Percentiles rank a stretch among this genome's conserved stretches.
phyloP scores from a whole-genome alignment of 108 stramenopile genomes.

The Craspedostauros australis region DNA sequence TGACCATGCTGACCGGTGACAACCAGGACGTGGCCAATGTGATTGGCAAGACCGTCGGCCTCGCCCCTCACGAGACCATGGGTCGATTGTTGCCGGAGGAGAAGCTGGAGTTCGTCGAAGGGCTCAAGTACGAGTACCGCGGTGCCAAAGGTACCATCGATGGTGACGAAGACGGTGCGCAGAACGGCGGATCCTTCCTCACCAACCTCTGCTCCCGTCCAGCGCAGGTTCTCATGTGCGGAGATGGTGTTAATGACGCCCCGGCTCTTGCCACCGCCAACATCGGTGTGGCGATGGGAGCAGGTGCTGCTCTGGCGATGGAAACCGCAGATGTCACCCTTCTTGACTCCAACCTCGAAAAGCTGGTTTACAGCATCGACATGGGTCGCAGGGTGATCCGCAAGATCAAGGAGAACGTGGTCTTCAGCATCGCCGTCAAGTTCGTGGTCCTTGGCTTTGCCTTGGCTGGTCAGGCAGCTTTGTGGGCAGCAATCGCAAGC shows the following conservation, averaged over 20 bases:
- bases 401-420: conserved; percentile 65
- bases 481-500: conserved; percentile 61
- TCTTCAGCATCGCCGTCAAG: conserved; percentile 54
- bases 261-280: conserved; percentile 90
- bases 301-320: conserved; percentile 93
- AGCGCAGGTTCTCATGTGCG: conserved; percentile 74
- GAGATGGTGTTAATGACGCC: conserved; percentile 96
- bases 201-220: conserved; percentile 13
- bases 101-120: conserved; percentile 39
- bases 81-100: conserved; percentile 68
- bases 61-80: conserved; percentile 33
- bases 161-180: no score
- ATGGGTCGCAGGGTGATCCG: conserved; percentile 58
- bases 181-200: conserved; percentile 5
- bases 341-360: conserved; percentile 70
- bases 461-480: conserved; percentile 41
- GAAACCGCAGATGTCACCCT: conserved; percentile 78
- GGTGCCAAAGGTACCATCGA: no score
- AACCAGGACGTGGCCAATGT: conserved; percentile 67
- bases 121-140: conserved; percentile 12
- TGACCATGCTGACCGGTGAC: conserved; percentile 95
- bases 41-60: conserved; percentile 65
- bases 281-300: conserved; percentile 95
- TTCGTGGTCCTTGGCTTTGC: conserved; percentile 59
- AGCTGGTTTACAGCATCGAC: conserved; percentile 43